Evolutionary conservation across 371 early-diverging fungal genomes (phyloP), one percentile per base, ranked within the genome.

Genomic region (Syncephalastrum sp.): DNA sequence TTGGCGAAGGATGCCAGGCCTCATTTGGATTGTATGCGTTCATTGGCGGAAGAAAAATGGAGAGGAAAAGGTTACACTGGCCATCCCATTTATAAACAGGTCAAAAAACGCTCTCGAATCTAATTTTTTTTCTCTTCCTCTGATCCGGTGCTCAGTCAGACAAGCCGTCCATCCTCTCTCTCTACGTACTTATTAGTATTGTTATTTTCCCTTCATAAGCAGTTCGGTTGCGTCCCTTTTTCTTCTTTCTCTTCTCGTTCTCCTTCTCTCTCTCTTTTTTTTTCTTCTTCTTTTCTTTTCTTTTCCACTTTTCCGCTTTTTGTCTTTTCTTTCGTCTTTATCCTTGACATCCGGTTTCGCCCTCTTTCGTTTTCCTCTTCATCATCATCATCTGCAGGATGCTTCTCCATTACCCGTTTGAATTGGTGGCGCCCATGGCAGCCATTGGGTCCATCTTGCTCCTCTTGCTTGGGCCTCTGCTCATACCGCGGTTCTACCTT

Each of bases 381-480:
- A 42, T 23, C 29, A 51, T 46, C 13, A 52, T 17, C 25, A 50
- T 21, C n/a, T 41, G 15, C 55, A 46, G 51, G 48, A 58, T 47
- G 53, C 57, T 67, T 21, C 58, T 72, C 23, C 70, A 61, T 42
- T 76, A 76, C 60, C 72, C 77, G 10, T 76, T 76, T 58, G 77
- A 77, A 57, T 69, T 71, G 77, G 77, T 74, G 6, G 77, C 77
- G 5, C 77, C 77, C 41, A 24, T 74, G 5, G 69, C 59, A 74
- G 16, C 74, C 72, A 27, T 43, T 72, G 10, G 77, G 77, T 0
- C 77, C 77, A 5, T 82, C 48, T 50, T 81, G 19, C 56, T 79
- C 13, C 53, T 83, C 24, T 65, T 76, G 17, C 54, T 79, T 33
- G 84, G 84, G 0, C 84, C 84, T 4, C 10, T 77, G n/a, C 56